phyloP scores from a whole-genome alignment of 768 basidiomycete genomes.

The Mycena amicta region DNA sequence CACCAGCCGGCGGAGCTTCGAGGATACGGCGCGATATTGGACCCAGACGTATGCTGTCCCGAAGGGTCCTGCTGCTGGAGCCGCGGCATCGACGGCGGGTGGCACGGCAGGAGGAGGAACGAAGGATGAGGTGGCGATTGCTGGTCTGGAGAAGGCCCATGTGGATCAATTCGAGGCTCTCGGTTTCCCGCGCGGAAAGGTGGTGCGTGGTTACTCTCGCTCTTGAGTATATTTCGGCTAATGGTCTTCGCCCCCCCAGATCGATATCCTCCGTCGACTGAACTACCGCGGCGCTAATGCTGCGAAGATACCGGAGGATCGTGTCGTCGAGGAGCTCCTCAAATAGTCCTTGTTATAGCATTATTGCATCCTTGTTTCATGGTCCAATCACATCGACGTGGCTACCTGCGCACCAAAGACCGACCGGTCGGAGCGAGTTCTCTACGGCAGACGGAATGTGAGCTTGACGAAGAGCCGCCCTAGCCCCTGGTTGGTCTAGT shows the following conservation, averaged over 20 bases:
- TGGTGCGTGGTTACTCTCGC: slow-evolving; percentile 66
- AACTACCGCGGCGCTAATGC: slow-evolving; percentile 88
- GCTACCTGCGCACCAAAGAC: no score
- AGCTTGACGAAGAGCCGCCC: no score
- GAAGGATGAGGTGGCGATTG: slow-evolving; percentile 66
- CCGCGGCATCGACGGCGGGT: slow-evolving; percentile 53
- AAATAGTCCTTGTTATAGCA: no score
- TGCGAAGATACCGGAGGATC: slow-evolving; percentile 78
- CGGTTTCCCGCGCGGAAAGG: slow-evolving; percentile 82
- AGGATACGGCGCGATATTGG: slow-evolving; percentile 93
- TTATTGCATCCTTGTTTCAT: no score
- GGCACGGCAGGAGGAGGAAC: slow-evolving; percentile 40
- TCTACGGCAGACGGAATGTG: no score
- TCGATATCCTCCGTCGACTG: slow-evolving; percentile 83
- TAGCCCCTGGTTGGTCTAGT: no score
- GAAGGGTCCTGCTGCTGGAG: slow-evolving; percentile 54
- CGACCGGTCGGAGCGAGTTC: no score
- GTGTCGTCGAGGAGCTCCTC: slow-evolving; percentile 84
- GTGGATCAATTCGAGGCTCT: slow-evolving; percentile 83
- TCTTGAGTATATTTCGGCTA: no score
- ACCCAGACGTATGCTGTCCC: slow-evolving; percentile 84
- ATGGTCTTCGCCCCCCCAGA: slow-evolving; percentile 54
- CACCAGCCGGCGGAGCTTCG: slow-evolving; percentile 84
- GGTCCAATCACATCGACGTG: no score
- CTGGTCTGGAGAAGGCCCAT: slow-evolving; percentile 81